Conservation (phyloP, 305 asterid genomes). For the Rubia balearica region DNA sequence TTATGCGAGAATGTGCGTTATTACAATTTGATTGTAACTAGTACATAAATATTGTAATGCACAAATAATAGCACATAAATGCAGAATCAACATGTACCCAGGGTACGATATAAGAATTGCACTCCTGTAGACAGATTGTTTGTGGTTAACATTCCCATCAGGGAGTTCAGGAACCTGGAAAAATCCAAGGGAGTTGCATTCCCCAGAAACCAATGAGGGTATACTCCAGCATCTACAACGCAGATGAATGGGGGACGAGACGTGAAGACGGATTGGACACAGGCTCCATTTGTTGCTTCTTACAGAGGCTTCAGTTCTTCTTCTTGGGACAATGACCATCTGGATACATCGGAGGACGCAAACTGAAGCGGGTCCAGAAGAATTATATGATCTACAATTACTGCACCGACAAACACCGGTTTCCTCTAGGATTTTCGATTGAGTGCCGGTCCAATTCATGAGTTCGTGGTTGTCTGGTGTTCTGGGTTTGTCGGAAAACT, state of each 20-base stretch:
- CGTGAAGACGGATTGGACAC: conserved; percentile 17
- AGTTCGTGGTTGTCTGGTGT: background rate
- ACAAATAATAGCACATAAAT: no score
- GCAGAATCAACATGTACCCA: no score
- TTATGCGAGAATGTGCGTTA: no score
- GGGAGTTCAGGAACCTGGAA: conserved; percentile 17
- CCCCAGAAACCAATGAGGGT: conserved; percentile 13
- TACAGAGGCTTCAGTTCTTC: conserved; percentile 7
- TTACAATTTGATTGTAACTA: no score
- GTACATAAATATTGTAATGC: no score
- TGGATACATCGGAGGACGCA: background rate
- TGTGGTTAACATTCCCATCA: conserved; percentile 16
- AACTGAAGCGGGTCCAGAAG: conserved; percentile 14
- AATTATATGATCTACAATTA: conserved; percentile 21
- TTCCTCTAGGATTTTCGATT: conserved; percentile 13
- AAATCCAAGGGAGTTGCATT: conserved; percentile 8
- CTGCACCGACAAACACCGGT: conserved; percentile 14
- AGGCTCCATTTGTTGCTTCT: conserved; percentile 13
- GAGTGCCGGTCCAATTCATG: conserved; percentile 11
- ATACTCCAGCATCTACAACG: conserved; percentile 17
- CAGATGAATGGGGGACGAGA: conserved; percentile 15
- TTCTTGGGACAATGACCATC: background rate
- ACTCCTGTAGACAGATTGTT: conserved; percentile 14
- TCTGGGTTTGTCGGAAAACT: no score
- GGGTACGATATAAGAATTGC: no score